Base-by-base conservation (phyloP, 2,329 filamentous ascomycete species). In the Alternaria sp. region DNA sequence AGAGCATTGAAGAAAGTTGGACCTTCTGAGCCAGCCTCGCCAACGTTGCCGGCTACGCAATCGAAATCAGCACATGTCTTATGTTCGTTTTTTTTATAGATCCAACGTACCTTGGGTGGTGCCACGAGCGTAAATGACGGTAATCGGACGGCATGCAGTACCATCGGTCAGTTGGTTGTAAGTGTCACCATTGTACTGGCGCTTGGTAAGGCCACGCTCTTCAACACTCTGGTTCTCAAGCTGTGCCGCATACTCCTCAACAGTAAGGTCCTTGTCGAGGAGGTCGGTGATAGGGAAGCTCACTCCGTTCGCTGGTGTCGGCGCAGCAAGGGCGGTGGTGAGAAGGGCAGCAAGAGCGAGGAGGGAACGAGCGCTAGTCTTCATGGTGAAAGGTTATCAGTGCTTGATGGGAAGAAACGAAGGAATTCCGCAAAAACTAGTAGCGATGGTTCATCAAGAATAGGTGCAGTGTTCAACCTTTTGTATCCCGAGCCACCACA, bases 101-200 rank as follows among this genome's bases (percentile, higher is more conserved):
- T 22, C 16, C 8, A 27, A 36, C 46, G 25, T 27, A 27, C 46
- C 14, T 72, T 86, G 83, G 3, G 79, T 81, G 5, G 85, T 86
- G 11, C 85, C 85, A 18, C 85, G 82, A 34, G 85, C 85, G 62
- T 83, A 87, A 69, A 87, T 83, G 60, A 87, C 73, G 11, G 83
- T 86, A 50, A 85, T 78, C 16, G 75, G 68, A 25, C 80, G 81
- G 73, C 83, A 85, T 36, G 66, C 61, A n/a, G 71, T 74, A 14
- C 71, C 68, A 59, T 74, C 68, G 12, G 70, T 75, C 18, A 76
- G 61, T 45, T 76, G 73, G 61, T 74, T 75, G 62, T 74, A 72
- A 12, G 72, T 75, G 54, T 65, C 57, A 20, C 64, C 58, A 27
- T 41, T 58, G 61, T 67, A 74, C 46, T 71, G 69, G 25, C 69